Evolutionary conservation across 1,139 yeast species (phyloP), one percentile per base, ranked within the genome.

Genomic region (Candida neerlandica): DNA sequence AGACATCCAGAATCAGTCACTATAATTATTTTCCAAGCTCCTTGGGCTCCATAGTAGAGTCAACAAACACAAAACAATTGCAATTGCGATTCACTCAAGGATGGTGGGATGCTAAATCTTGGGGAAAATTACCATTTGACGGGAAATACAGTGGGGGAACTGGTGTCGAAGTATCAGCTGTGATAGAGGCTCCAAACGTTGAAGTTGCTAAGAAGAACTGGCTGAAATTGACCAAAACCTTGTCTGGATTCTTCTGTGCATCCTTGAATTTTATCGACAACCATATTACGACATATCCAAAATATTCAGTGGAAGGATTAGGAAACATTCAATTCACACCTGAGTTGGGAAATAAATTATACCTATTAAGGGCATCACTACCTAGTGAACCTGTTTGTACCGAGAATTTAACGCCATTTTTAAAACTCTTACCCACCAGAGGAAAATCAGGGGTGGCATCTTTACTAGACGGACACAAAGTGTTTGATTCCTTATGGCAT

Each of bases 351-450:
- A 73, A 77, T 48, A 64, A 72, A 5, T 65, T 86, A 14, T 87
- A 75, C 61, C 69, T 87, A 38, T 64, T 92, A 54, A 77, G 96
- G 54, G 97, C 97, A 6, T 89, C 97, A 0, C 78, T 95, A 45
- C 97, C 99, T 1, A 83, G 94, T 54, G 99, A 95, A 62, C 97
- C 98, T 0, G 86, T 95, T 14, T 95, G 99, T 69, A 95, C 99
- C 0, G 99, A 95, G 65, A 95, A 95, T 66, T 77, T 95, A 62
- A 92, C 99, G 0, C 99, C 99, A 0, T 90, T 94, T 60, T 69
- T 95, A 54, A 92, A 91, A 62, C 74, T 95, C 52, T 75, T 95
- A 32, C 99, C 99, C 2, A 89, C 98, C 9, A 85, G 91, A 64
- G 98, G 97, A 1, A 87, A 87, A 63, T 86, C 96, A 0, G 99